Conservation (phyloP, 768 basidiomycete species). For the Collybia nuda region DNA sequence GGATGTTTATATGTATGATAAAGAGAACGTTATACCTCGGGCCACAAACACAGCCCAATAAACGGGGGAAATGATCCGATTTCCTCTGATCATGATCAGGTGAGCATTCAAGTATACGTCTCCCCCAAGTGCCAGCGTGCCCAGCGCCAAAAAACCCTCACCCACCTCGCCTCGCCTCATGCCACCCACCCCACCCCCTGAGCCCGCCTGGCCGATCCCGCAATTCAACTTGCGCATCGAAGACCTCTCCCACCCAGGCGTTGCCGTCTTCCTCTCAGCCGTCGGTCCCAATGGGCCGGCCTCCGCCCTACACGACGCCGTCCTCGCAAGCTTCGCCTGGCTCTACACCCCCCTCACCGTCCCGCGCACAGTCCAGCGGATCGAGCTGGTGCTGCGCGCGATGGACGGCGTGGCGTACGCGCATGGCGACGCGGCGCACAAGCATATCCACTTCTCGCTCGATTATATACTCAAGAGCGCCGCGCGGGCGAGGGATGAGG, state of each 20-base stretch:
- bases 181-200: slow-evolving; percentile 8
- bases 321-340: slow-evolving; percentile 48
- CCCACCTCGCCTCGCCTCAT: not conserved
- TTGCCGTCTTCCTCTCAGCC: slow-evolving; percentile 50
- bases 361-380: slow-evolving; percentile 44
- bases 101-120: too few relatives aligned
- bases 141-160: not conserved
- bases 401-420: slow-evolving; percentile 77
- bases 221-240: slow-evolving; percentile 55
- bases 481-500: slow-evolving; percentile 53
- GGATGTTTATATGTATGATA: too few relatives aligned
- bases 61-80: too few relatives aligned
- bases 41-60: too few relatives aligned
- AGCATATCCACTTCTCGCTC: slow-evolving; percentile 75
- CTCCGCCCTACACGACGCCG: slow-evolving; percentile 38
- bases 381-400: slow-evolving; percentile 59
- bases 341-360: slow-evolving; percentile 38
- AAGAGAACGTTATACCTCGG: too few relatives aligned
- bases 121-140: too few relatives aligned
- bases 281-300: slow-evolving; percentile 34
- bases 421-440: slow-evolving; percentile 49
- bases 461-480: slow-evolving; percentile 52
- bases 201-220: slow-evolving; percentile 51
- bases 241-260: slow-evolving; percentile 59
- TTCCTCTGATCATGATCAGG: too few relatives aligned